Conservation (phyloP, 306 rosid genomes). For the Mimosa bimucronata region DNA sequence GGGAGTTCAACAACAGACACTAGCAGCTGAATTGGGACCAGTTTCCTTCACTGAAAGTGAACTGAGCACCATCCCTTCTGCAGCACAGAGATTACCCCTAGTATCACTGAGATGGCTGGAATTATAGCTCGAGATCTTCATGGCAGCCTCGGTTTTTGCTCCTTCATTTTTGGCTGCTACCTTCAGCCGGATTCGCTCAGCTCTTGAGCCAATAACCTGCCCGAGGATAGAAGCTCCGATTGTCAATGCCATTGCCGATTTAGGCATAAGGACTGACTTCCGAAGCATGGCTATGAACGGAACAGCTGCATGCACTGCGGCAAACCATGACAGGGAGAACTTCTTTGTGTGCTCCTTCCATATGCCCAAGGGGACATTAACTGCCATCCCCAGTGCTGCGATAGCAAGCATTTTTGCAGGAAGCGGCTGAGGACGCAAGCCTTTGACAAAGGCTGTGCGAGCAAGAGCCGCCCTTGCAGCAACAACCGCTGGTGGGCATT, state of each 20-base stretch:
- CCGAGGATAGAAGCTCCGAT: conserved; percentile 76
- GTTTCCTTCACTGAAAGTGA: conserved; percentile 49
- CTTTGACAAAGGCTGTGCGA: conserved; percentile 72
- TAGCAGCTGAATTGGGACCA: conserved; percentile 49
- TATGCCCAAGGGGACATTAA: conserved; percentile 75
- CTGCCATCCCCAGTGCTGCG: conserved; percentile 82
- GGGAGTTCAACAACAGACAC: conserved; percentile 49
- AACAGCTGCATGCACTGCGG: conserved; percentile 80
- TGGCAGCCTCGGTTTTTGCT: conserved; percentile 32
- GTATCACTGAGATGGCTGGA: conserved; percentile 36
- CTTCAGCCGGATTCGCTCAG: conserved; percentile 70
- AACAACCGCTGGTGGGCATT: conserved; percentile 76
- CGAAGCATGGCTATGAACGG: conserved; percentile 86
- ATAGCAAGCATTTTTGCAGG: conserved; percentile 79
- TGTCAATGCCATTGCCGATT: conserved; percentile 82
- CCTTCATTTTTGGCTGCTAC: conserved; percentile 50
- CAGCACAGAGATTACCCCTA: conserved; percentile 48
- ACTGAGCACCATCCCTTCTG: conserved; percentile 51
- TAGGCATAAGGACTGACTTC: conserved; percentile 81
- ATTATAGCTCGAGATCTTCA: conserved; percentile 32
- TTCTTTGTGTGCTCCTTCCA: conserved; percentile 83
- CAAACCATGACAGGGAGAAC: conserved; percentile 76
- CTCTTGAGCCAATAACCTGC: conserved; percentile 81
- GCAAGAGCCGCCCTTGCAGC: conserved; percentile 92
- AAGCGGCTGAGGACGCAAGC: conserved; percentile 81